These are phyloP conservation scores for Epichloe uncinata DNA, from an alignment of 2,329 filamentous ascomycete species.

Conservation along the genomic window DNA sequence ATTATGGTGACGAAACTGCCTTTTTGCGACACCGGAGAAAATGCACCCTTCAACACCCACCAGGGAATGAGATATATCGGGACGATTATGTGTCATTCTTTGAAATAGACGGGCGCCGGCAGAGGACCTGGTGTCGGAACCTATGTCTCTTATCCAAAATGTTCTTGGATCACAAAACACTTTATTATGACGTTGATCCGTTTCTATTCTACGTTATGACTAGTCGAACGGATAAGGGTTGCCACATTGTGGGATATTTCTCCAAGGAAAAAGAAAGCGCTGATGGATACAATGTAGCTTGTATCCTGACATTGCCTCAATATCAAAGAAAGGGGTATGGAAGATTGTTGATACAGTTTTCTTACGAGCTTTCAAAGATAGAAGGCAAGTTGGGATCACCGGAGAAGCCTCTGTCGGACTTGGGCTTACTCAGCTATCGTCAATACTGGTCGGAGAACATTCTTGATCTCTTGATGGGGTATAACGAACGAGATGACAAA, in stretches of 20 bases:
- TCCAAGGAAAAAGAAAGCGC: conserved; percentile 93
- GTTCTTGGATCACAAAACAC: conserved; percentile 93
- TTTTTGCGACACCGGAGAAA: conserved; percentile 87
- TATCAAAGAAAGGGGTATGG: conserved; percentile 94
- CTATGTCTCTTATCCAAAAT: conserved; percentile 89
- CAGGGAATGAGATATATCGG: conserved; percentile 95
- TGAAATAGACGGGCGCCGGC: conserved; percentile 88
- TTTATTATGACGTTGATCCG: conserved; percentile 99
- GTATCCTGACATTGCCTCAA: conserved; percentile 91
- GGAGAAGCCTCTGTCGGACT: conserved; percentile 89
- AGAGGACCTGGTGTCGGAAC: conserved; percentile 93
- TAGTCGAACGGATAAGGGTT: conserved; percentile 73
- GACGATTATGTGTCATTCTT: conserved; percentile 92
- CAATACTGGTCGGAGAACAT: conserved; percentile 98
- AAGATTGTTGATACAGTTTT: conserved; percentile 87
- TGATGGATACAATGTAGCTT: conserved; percentile 95
- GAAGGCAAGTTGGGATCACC: conserved; percentile 92
- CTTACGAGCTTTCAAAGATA: conserved; percentile 89
- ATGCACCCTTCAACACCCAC: conserved; percentile 82
- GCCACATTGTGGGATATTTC: conserved; percentile 97
- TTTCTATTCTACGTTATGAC: conserved; percentile 99
- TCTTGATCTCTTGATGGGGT: conserved; percentile 68
- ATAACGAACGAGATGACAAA: conserved; percentile 52
- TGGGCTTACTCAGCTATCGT: conserved; percentile 85
- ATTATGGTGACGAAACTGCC: conserved; percentile 71